These are phyloP conservation scores for Nemania serpens DNA, from an alignment of 2,329 filamentous ascomycete species.

Conservation along the genomic window DNA sequence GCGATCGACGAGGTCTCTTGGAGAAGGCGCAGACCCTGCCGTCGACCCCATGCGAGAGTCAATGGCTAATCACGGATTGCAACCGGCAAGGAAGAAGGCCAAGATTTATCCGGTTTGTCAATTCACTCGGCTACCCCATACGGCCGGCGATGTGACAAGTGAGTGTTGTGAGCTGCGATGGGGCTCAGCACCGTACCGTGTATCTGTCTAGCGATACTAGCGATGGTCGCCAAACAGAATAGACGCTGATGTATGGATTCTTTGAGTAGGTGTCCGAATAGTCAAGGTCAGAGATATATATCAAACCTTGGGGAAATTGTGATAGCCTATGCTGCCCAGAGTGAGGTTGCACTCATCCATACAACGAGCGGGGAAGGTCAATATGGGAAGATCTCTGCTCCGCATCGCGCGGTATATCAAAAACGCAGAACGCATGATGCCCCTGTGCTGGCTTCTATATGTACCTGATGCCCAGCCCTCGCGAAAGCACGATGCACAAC, in stretches of 20 bases:
- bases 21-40: neutral
- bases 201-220: no score
- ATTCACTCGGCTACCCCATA: neutral
- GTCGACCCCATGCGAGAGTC: neutral
- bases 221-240: no score
- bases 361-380: conserved; percentile 29
- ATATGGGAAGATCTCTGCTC: conserved; percentile 32
- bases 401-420: conserved; percentile 31
- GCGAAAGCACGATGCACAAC: neutral
- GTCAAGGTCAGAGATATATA: neutral
- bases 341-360: conserved; percentile 27
- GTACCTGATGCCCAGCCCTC: conserved; percentile 18
- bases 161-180: no score
- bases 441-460: conserved; percentile 13
- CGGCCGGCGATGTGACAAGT: neutral
- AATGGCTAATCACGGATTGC: neutral
- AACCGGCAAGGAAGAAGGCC: conserved; percentile 5
- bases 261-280: neutral
- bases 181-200: no score
- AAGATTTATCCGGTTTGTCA: conserved; percentile 15
- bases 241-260: neutral
- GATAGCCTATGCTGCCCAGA: neutral
- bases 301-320: neutral
- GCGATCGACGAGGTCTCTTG: conserved; percentile 1
- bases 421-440: neutral